Evolutionary conservation across 768 basidiomycete species (phyloP), one percentile per base, ranked within the genome.

Genomic region (Gymnopilus dilepis): DNA sequence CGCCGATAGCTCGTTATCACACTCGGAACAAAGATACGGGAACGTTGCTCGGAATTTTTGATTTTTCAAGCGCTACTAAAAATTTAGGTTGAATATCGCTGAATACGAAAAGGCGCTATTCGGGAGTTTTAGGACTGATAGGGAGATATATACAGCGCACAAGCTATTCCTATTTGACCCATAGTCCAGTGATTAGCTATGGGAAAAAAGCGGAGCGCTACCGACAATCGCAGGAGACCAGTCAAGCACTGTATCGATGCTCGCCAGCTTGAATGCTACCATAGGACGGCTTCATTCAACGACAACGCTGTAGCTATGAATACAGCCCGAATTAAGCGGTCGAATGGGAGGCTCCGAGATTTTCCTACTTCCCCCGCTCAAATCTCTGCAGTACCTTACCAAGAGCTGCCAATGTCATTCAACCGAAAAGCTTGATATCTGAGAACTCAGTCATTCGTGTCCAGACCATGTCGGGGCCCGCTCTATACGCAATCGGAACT

Each of bases 71-170:
- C 34, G 15, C 34, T 37, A 15, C 34, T 8, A 11, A 15, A 37
- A 37, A 11, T 37, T 37, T 47, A 47, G 22, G 22, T 47, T 26
- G 30, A 50, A 31, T 9, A 31, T 17, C 15, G 15, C 31, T 34
- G 31, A 50, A 42, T 42, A 30, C 38, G 13, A 37, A 24, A 24
- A 11, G 55, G 24, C 21, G 6, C n/a, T 6, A 26, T 24, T 56
- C 56, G 43, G 56, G 30, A 34, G 41, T 34, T 43, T 43, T 56
- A 56, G 40, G 15, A 50, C 6, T 6, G 28, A 56, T 56, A 40
- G 57, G 47, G 24, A 38, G 24, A 58, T 40, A 50, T 40, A 45
- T 34, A 57, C 11, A 9, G 12, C 6, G 8, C 34, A 15, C n/a
- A 12, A 4, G 26, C 45, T 30, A 48, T 48, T 30, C 47, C 41